Evolutionary conservation across 164 flowering plant genomes (phyloP).

Genomic region (Vitis rotundifolia): DNA sequence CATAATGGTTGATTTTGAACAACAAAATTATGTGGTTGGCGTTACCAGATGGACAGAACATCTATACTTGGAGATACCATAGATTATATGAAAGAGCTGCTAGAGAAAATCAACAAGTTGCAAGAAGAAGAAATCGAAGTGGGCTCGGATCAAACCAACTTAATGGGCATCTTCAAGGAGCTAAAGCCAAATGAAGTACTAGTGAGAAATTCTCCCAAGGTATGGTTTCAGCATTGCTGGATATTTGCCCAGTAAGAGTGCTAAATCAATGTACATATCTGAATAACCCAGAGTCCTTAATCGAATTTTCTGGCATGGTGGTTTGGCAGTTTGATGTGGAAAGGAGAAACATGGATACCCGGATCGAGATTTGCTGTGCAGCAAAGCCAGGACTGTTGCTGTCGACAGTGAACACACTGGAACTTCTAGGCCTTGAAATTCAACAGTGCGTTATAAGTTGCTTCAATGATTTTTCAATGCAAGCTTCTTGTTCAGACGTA

Average conservation of each 20-base stretch:
- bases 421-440: slow-evolving; percentile 82
- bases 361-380: slow-evolving; percentile 68
- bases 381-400: slow-evolving; percentile 71
- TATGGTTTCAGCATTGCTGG: slow-evolving; percentile 13
- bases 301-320: not conserved
- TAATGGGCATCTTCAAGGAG: slow-evolving; percentile 49
- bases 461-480: slow-evolving; percentile 84
- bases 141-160: slow-evolving; percentile 34
- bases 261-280: no score
- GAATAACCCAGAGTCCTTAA: no score
- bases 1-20: not conserved
- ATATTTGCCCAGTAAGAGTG: no score
- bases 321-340: slow-evolving; percentile 76
- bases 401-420: slow-evolving; percentile 71
- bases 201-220: slow-evolving; percentile 79
- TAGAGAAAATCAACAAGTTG: slow-evolving; percentile 61
- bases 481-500: slow-evolving; percentile 93
- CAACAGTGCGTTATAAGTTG: slow-evolving; percentile 94
- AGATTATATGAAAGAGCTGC: slow-evolving; percentile 82
- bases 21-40: not conserved
- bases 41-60: slow-evolving; percentile 85
- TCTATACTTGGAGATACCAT: slow-evolving; percentile 93
- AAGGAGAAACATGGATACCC: slow-evolving; percentile 57
- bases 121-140: slow-evolving; percentile 48
- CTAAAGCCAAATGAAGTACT: slow-evolving; percentile 50